Evolutionary conservation across 2,329 filamentous ascomycete species (phyloP).

Genomic region (Phaeoacremonium minimum): DNA sequence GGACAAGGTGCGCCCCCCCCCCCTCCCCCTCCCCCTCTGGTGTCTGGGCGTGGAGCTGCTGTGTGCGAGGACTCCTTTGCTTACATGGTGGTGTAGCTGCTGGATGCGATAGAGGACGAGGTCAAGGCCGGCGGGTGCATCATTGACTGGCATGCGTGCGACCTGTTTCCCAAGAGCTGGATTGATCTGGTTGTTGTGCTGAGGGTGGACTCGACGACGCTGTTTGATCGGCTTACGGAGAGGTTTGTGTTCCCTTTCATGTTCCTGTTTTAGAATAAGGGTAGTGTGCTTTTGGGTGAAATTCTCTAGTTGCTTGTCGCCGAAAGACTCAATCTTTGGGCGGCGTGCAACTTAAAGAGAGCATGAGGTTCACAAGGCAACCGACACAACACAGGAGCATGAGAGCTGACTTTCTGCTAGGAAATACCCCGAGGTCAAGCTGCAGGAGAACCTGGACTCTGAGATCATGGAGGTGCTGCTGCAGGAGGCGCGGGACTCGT

Average conservation of each 20-base stretch:
- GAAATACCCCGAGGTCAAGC: slow-evolving; percentile 78
- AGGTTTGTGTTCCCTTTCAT: slow-evolving; percentile 44
- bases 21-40: no score
- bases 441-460: slow-evolving; percentile 93
- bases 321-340: no score
- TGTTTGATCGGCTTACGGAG: slow-evolving; percentile 79
- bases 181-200: slow-evolving; percentile 93
- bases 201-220: slow-evolving; percentile 70
- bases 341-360: no score
- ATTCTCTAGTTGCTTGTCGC: no score
- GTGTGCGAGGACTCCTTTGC: neutral
- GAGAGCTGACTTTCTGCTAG: slow-evolving; percentile 29
- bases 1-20: slow-evolving; percentile 64
- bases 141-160: slow-evolving; percentile 98
- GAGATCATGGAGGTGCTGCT: slow-evolving; percentile 97
- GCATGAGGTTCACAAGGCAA: no score
- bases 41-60: no score
- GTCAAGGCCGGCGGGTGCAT: slow-evolving; percentile 76
- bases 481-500: slow-evolving; percentile 84
- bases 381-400: no score
- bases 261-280: no score
- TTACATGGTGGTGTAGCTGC: slow-evolving; percentile 46
- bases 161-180: slow-evolving; percentile 89
- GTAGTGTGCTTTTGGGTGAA: no score
- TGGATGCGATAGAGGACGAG: slow-evolving; percentile 85